Conservation (phyloP, 441 rosid genomes). For the Geranium incanum region DNA sequence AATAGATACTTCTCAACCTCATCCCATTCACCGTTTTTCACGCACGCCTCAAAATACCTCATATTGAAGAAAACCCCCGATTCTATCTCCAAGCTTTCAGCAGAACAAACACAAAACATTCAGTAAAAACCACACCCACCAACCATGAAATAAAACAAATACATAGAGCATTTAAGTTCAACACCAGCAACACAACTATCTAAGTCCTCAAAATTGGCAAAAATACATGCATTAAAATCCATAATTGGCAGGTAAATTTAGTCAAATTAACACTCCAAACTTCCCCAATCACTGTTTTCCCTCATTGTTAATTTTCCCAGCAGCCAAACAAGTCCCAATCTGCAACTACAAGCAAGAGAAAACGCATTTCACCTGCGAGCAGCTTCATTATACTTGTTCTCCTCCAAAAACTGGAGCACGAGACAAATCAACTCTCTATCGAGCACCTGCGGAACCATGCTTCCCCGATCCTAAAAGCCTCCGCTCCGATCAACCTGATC, state of each 20-base stretch:
- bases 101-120: conserved; percentile 13
- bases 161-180: neutral
- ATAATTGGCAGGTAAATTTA: neutral
- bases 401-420: conserved; percentile 76
- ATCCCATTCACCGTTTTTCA: conserved; percentile 83
- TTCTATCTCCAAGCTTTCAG: conserved; percentile 65
- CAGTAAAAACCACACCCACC: neutral
- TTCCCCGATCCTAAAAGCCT: neutral
- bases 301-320: neutral
- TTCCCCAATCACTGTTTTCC: conserved; percentile 1
- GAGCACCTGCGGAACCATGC: conserved; percentile 45
- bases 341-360: neutral
- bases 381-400: conserved; percentile 64
- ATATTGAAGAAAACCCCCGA: conserved; percentile 71
- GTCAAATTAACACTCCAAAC: conserved; percentile 1
- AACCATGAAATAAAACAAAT: neutral
- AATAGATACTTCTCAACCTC: conserved; percentile 75
- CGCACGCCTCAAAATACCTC: conserved; percentile 71
- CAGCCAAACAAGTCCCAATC: neutral
- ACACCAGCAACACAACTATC: neutral
- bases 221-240: neutral
- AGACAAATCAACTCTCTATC: conserved; percentile 73
- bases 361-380: conserved; percentile 45
- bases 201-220: neutral
- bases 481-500: conserved; percentile 1